Evolutionary conservation across 495 filamentous ascomycete genomes (phyloP).

Genomic region (Sordaria brevicollis): DNA sequence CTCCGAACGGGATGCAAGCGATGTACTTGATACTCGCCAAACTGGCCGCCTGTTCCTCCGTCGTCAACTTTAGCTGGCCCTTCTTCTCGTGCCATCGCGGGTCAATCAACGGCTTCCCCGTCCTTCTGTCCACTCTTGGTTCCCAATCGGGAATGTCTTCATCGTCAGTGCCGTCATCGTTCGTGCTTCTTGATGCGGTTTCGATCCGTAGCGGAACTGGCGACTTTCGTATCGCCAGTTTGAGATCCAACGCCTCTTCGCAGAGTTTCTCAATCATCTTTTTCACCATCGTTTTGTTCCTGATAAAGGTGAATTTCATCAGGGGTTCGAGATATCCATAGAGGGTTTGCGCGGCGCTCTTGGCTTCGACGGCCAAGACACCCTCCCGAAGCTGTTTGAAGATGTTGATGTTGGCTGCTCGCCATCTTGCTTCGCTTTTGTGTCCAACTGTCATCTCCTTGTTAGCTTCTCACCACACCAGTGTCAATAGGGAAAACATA

Average conservation of each 20-base stretch:
- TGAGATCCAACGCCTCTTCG: slow-evolving; percentile 5
- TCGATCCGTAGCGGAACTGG: slow-evolving; percentile 2
- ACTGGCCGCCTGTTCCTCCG: background rate
- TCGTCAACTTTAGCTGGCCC: background rate
- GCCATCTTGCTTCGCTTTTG: background rate
- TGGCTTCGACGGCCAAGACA: background rate
- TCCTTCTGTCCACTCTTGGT: background rate
- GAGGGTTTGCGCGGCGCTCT: background rate
- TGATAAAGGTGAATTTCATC: background rate
- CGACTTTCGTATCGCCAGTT: slow-evolving; percentile 1
- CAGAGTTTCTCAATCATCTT: background rate
- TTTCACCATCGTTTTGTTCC: background rate
- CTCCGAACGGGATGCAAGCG: slow-evolving; percentile 5
- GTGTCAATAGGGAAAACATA: background rate
- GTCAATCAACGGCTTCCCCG: background rate
- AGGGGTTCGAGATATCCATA: background rate
- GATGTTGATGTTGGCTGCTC: background rate
- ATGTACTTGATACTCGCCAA: background rate
- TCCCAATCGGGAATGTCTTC: background rate
- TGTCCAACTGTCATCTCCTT: background rate
- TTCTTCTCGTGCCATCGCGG: background rate
- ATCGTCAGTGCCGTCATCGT: background rate
- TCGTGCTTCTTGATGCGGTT: background rate
- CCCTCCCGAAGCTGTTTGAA: background rate
- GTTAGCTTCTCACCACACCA: background rate